phyloP scores from a whole-genome alignment of 352 stramenopile genomes.

The Plasmopara halstedii region DNA sequence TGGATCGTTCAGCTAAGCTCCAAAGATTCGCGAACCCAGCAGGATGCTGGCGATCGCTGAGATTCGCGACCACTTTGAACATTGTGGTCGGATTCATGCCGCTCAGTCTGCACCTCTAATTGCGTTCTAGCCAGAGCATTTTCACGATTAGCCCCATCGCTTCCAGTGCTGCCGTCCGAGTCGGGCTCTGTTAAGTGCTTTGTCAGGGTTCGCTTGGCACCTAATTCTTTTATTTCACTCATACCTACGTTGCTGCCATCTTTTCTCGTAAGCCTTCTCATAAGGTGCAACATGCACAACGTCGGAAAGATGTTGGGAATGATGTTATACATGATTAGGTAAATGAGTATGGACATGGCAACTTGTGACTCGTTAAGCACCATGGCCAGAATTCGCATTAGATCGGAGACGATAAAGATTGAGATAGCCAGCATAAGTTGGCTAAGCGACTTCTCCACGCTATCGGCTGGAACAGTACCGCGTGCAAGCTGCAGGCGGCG shows the following conservation, averaged over 20 bases:
- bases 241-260: conserved; percentile 10
- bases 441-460: conserved; percentile 71
- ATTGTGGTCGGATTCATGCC: conserved; percentile 7
- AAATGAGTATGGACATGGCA: conserved; percentile 56
- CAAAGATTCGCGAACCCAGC: conserved; percentile 28
- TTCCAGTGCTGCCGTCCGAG: conserved; percentile 29
- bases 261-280: conserved; percentile 49
- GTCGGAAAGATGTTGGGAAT: conserved; percentile 79
- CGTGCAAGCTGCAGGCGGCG: conserved; percentile 61
- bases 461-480: conserved; percentile 53
- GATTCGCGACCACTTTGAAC: conserved; percentile 21
- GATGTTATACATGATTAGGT: conserved; percentile 68
- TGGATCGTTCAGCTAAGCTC: conserved; percentile 16
- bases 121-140: conserved; percentile 13
- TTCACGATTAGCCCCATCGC: conserved; percentile 9
- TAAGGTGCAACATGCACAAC: conserved; percentile 87
- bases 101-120: conserved; percentile 17
- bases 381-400: conserved; percentile 62
- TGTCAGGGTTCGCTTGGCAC: conserved; percentile 35
- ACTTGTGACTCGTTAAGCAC: conserved; percentile 39
- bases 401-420: conserved; percentile 67
- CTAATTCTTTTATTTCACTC: conserved; percentile 13
- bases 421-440: conserved; percentile 77
- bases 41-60: conserved; percentile 23
- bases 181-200: conserved; percentile 49